Base-by-base conservation (phyloP, 257 asterid genomes). In the Solanum habrochaites region DNA sequence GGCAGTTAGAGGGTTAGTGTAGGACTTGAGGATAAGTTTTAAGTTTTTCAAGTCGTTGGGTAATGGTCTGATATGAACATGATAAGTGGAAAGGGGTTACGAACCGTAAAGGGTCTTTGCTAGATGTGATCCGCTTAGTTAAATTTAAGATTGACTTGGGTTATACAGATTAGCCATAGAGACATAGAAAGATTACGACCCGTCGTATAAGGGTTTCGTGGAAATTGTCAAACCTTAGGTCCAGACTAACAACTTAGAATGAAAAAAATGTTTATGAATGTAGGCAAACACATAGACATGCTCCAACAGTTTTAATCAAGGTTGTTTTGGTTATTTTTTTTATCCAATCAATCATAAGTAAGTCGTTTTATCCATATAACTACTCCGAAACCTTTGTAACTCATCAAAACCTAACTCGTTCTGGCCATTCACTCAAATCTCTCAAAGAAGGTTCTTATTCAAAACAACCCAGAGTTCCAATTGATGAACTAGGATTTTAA, bases 191-290 rank as follows among this genome's bases (percentile, higher is more conserved):
- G 58, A 49, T 8, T 49, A 49, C 7, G 15, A 47, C 56, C 45
- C 20, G 2, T n/a, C n/a, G n/a, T 45, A 45, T 45, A 45, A 13
- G 0, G 56, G 18, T 45, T 45, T 45, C 16, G 1, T 45, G 56
- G 56, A 45, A 4, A 12, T 45, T 45, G 6, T 45, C 56, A 13
- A 45, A 45, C 14, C 14, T 45, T 45, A 45, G 18, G 7, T 45
- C 5, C 18, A 13, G 1, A n/a, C n/a, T 45, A 45, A 13, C 56
- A 45, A 1, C 16, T n/a, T 45, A 45, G 52, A 45, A 47, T 20
- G n/a, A n/a, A n/a, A n/a, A n/a, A n/a, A n/a, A n/a, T 7, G 1
- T 2, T 7, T 1, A 1, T 47, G 20, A 47, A 47, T 16, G 4
- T 52, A 52, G 62, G 23, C 23, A 52, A 52, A 52, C 23, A n/a